Conservation (phyloP, 169 alveolate species). For the Plasmodium berghei region DNA sequence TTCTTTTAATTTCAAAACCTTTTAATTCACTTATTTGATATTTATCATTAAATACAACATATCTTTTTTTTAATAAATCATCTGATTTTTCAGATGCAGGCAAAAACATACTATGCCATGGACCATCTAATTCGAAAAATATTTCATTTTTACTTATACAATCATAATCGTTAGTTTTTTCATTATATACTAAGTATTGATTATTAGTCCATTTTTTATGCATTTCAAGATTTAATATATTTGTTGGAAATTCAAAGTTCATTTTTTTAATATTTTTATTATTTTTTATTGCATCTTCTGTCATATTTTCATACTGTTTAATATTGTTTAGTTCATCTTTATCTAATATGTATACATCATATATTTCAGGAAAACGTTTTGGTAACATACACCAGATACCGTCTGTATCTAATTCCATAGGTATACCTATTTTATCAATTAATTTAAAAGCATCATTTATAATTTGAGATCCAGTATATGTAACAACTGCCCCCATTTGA, state of each 20-base stretch:
- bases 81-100: conserved; percentile 99
- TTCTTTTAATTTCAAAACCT: conserved; percentile 98
- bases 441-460: conserved; percentile 91
- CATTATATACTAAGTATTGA: conserved; percentile 93
- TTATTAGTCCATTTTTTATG: conserved; percentile 96
- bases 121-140: conserved; percentile 99
- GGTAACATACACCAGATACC: conserved; percentile 99
- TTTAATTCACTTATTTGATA: conserved; percentile 95
- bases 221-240: conserved; percentile 94
- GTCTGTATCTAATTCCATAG: conserved; percentile 99
- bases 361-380: conserved; percentile 93
- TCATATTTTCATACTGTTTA: conserved; percentile 65
- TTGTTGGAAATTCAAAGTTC: conserved; percentile 93
- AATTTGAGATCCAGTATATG: conserved; percentile 96
- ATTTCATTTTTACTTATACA: conserved; percentile 95
- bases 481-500: conserved; percentile 99
- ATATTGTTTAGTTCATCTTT: conserved; percentile 10
- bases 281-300: conserved; percentile 56
- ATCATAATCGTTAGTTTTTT: conserved; percentile 80
- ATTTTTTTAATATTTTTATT: conserved; percentile 63
- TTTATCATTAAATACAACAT: conserved; percentile 94
- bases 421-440: conserved; percentile 96
- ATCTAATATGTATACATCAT: conserved; percentile 74
- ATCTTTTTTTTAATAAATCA: conserved; percentile 95
- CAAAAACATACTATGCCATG: conserved; percentile 97